Percentiles rank a stretch among this genome's conserved stretches.
These are phyloP conservation scores for Russula emetica DNA, from an alignment of 768 basidiomycete species.

Conservation along the genomic window DNA sequence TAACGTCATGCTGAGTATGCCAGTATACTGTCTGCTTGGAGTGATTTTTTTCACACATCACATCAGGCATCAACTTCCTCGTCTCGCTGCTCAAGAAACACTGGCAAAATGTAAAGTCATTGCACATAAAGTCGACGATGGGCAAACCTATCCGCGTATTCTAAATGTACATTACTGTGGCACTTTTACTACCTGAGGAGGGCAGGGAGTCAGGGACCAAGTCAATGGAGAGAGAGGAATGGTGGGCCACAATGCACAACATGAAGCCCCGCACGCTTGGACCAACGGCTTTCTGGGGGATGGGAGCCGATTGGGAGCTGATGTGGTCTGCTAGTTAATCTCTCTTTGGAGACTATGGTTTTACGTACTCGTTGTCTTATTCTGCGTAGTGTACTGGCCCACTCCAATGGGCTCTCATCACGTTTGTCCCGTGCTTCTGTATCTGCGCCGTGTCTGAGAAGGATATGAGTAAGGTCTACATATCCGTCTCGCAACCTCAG, in stretches of 20 bases:
- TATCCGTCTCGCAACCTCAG: too few relatives aligned
- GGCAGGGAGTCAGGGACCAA: slow-evolving; percentile 28
- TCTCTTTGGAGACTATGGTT: neutral
- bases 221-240: slow-evolving; percentile 30
- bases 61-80: slow-evolving; percentile 95
- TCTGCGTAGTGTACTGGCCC: neutral
- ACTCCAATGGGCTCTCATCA: too few relatives aligned
- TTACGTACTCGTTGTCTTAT: slow-evolving; percentile 1
- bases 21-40: neutral
- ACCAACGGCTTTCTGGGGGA: slow-evolving; percentile 38
- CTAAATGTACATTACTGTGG: slow-evolving; percentile 43
- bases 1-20: slow-evolving; percentile 94
- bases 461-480: too few relatives aligned
- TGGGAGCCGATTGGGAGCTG: slow-evolving; percentile 90
- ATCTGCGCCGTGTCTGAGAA: too few relatives aligned
- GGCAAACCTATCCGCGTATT: slow-evolving; percentile 95
- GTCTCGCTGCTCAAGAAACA: slow-evolving; percentile 99
- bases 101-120: slow-evolving; percentile 98
- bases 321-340: slow-evolving; percentile 39
- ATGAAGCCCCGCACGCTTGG: slow-evolving; percentile 34
- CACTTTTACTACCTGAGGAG: slow-evolving; percentile 17
- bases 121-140: slow-evolving; percentile 99
- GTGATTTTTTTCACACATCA: neutral
- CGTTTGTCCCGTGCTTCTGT: too few relatives aligned
- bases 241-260: slow-evolving; percentile 69